Percentiles rank a stretch among this genome's conserved stretches.
Evolutionary conservation across 164 flowering plant species (phyloP).

Genomic region (Hamamelis virginiana): DNA sequence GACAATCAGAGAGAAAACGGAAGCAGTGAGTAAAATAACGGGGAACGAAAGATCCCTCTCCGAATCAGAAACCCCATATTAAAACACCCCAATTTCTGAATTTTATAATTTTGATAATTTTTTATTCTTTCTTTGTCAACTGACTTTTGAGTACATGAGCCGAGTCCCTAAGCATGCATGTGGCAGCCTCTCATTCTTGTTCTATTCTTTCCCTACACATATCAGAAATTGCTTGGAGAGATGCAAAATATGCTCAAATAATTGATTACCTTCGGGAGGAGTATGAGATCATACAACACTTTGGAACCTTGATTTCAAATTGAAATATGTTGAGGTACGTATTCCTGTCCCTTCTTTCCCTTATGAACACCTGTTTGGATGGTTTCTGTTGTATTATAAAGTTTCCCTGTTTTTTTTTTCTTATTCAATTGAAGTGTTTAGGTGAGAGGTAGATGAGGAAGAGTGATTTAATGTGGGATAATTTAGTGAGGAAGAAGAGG

Average conservation of each 20-base stretch:
- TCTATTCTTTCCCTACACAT: conserved; percentile 30
- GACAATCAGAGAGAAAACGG: not conserved
- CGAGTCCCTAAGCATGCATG: not conserved
- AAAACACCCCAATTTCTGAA: no score
- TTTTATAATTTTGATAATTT: not conserved
- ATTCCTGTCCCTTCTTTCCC: not conserved
- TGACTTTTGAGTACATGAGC: not conserved
- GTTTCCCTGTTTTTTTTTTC: not conserved
- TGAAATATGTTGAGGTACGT: conserved; percentile 96
- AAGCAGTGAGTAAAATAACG: not conserved
- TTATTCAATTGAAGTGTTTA: not conserved
- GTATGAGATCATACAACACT: conserved; percentile 82
- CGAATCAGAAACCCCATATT: no score
- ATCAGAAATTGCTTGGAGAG: conserved; percentile 96
- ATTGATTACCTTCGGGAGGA: conserved; percentile 87
- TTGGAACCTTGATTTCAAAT: conserved; percentile 78
- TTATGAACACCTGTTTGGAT: not conserved
- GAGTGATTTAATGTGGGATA: no score
- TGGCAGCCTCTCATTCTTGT: not conserved
- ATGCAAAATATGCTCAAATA: conserved; percentile 86
- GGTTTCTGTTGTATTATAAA: not conserved
- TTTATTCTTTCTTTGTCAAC: not conserved
- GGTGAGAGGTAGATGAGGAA: not conserved
- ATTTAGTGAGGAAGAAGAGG: not conserved
- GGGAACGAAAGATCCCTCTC: not conserved